Evolutionary conservation across 139 green algal genomes (phyloP).

Genomic region (Tetradesmus obliquus): DNA sequence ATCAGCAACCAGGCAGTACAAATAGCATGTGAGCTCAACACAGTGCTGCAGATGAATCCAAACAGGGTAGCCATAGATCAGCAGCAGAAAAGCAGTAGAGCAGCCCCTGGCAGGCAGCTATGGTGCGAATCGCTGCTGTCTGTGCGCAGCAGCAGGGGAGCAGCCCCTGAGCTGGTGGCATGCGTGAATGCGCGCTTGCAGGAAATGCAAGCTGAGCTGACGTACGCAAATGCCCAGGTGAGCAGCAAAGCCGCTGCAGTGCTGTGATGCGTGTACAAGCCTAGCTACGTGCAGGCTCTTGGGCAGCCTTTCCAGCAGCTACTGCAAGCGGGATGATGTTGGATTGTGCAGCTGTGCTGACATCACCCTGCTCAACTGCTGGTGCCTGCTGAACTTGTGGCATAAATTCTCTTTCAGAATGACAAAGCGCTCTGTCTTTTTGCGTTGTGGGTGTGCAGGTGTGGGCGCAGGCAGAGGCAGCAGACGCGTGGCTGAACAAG

Average conservation of each 20-base stretch:
- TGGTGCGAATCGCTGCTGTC: conserved; percentile 42
- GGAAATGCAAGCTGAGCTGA: conserved; percentile 19
- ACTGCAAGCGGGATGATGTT: too few relatives aligned
- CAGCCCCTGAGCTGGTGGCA: background rate
- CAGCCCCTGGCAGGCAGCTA: background rate
- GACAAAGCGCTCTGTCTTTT: background rate
- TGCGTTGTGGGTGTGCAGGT: background rate
- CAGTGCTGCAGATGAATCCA: conserved; percentile 20
- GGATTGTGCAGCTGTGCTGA: too few relatives aligned
- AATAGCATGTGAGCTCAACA: conserved; percentile 14
- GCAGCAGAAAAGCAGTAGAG: background rate
- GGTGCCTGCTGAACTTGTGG: too few relatives aligned
- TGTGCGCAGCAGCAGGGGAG: conserved; percentile 2
- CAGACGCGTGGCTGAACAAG: conserved; percentile 12
- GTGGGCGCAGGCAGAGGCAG: conserved; percentile 18
- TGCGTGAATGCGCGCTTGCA: background rate
- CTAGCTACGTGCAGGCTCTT: too few relatives aligned
- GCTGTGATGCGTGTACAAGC: too few relatives aligned
- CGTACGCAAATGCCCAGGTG: background rate
- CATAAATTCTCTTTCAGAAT: too few relatives aligned
- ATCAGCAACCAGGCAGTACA: background rate
- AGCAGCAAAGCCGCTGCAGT: background rate
- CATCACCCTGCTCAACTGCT: too few relatives aligned
- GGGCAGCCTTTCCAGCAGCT: too few relatives aligned
- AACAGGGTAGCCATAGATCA: conserved; percentile 1